Evolutionary conservation across 495 filamentous ascomycete species (phyloP), one percentile per base, ranked within the genome.

Genomic region (Penicillium turbatum): DNA sequence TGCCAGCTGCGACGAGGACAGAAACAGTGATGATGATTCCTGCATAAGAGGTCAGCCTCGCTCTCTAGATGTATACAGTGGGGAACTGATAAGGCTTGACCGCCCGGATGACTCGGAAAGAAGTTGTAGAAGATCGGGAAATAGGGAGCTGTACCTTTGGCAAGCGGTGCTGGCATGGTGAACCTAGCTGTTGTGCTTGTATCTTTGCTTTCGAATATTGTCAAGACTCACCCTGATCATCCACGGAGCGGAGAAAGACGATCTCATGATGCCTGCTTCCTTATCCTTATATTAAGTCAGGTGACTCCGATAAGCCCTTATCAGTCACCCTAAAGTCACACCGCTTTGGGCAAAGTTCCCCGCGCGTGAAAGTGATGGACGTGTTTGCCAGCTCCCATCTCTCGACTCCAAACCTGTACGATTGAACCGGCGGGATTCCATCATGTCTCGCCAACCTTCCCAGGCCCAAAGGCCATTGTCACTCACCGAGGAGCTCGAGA

Each of bases 401-500:
- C 34, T 39, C 2, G 13, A 30, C 11, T 27, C 11, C 8, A 19
- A 13, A 15, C 13, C 8, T 48, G 15, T 17, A 39, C 32, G 16
- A 13, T 37, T 17, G 32, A 37, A 36, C 17, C 34, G 29, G 27
- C 19, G 36, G 30, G 27, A 16, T 15, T 24, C 26, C 38, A 62
- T 30, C 6, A 82, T 82, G 80, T 78, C 79, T 42, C 79, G 77
- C 32, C 75, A 68, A 48, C 72, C 74, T 13, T 67, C 75, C 5
- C 75, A 81, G 1, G 69, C 82, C 7, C 73, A 80, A 47, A 79
- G 90, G 38, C 86, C 81, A 19, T 75, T 96, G 48, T 86, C 88
- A 5, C 78, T 97, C 52, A 93, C 92, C 0, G 93, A 97, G 62
- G 93, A 98, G 74, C 78, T 98, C 17, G 93, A 98, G 76, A 96